Percentiles rank a stretch among this genome's conserved stretches.
Evolutionary conservation across 495 filamentous ascomycete species (phyloP).

Genomic region (Hypomontagnella monticulosa): DNA sequence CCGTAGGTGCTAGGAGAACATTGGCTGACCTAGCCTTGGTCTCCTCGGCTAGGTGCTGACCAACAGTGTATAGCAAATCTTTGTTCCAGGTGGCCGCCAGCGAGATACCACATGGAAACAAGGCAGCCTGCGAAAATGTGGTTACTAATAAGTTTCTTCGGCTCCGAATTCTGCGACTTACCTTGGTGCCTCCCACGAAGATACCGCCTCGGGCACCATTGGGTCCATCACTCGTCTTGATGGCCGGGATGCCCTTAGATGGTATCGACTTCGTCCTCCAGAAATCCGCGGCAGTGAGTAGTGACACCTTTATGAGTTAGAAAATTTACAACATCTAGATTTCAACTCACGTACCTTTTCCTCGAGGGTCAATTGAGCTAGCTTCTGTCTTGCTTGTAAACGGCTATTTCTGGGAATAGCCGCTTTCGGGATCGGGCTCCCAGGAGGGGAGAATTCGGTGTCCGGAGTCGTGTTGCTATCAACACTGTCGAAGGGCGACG

Average conservation of each 20-base stretch:
- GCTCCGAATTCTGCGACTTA: conserved; percentile 40
- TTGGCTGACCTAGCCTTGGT: conserved; percentile 76
- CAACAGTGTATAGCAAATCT: conserved; percentile 70
- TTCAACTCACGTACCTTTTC: conserved; percentile 58
- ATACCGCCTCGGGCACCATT: conserved; percentile 81
- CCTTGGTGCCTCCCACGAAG: conserved; percentile 70
- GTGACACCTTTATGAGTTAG: conserved; percentile 60
- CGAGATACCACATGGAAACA: conserved; percentile 79
- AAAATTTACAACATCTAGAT: background rate
- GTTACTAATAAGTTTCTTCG: conserved; percentile 18
- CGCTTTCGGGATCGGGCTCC: conserved; percentile 53
- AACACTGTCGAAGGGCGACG: conserved; percentile 52
- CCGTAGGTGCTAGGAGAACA: conserved; percentile 80
- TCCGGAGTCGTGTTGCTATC: conserved; percentile 58
- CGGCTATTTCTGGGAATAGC: conserved; percentile 46
- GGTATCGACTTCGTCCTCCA: conserved; percentile 79
- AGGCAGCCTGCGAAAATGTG: conserved; percentile 66
- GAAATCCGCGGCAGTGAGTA: conserved; percentile 75
- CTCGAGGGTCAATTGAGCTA: conserved; percentile 58
- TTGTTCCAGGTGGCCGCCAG: conserved; percentile 83
- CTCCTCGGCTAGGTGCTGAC: conserved; percentile 78
- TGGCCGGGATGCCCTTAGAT: conserved; percentile 72
- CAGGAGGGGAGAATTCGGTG: conserved; percentile 62
- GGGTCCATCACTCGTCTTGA: conserved; percentile 81
- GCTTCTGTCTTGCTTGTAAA: conserved; percentile 52